These are phyloP conservation scores for Zymoseptoria pseudotritici DNA, from an alignment of 2,329 filamentous ascomycete species.

Conservation along the genomic window DNA sequence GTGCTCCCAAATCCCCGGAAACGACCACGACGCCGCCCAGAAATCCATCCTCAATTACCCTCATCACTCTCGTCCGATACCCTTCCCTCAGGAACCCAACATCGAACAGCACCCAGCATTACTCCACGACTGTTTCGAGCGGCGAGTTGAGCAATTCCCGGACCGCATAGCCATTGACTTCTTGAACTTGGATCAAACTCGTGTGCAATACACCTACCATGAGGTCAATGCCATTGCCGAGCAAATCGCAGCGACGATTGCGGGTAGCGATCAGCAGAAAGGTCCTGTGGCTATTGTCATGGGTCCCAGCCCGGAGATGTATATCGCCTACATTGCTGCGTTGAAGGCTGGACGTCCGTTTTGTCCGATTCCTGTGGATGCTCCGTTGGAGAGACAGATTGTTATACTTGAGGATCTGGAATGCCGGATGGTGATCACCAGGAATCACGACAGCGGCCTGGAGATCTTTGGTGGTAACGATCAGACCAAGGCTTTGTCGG, in stretches of 20 bases:
- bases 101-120: neutral
- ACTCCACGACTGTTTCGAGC: neutral
- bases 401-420: conserved; percentile 12
- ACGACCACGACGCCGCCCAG: neutral
- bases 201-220: neutral
- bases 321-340: conserved; percentile 11
- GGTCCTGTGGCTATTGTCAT: conserved; percentile 12
- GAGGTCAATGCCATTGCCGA: neutral
- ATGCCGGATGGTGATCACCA: neutral
- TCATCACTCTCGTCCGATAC: neutral
- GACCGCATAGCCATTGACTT: neutral
- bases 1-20: neutral
- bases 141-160: neutral
- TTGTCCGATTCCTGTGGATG: conserved; percentile 10
- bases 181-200: neutral
- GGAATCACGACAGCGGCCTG: neutral
- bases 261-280: neutral
- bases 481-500: neutral
- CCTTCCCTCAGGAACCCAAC: neutral
- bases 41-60: neutral
- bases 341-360: conserved; percentile 11
- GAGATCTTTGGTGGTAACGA: neutral
- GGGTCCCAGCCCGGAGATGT: conserved; percentile 8
- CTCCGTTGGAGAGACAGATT: conserved; percentile 7
- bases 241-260: neutral